Conservation (phyloP, 257 asterid genomes). For the Oldenlandia corymbosa region DNA sequence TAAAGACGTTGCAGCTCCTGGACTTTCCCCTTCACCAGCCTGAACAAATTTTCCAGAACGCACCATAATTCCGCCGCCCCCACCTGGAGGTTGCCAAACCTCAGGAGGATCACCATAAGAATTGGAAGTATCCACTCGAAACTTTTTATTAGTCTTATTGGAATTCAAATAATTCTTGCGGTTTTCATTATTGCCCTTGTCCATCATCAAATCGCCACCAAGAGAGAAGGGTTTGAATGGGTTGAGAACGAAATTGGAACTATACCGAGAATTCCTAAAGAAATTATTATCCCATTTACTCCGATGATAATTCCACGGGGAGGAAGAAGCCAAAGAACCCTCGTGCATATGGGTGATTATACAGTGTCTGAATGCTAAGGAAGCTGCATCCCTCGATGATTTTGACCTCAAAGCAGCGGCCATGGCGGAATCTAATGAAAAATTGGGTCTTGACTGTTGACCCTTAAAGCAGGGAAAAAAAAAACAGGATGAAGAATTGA, state of each 20-base stretch:
- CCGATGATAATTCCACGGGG: slow-evolving; percentile 39
- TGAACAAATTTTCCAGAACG: slow-evolving; percentile 70
- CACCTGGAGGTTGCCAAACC: slow-evolving; percentile 89
- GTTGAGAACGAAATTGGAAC: slow-evolving; percentile 34
- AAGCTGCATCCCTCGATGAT: slow-evolving; percentile 60
- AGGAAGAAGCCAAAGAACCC: slow-evolving; percentile 43
- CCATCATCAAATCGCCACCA: slow-evolving; percentile 39
- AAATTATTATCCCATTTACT: slow-evolving; percentile 32
- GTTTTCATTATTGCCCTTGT: slow-evolving; percentile 18
- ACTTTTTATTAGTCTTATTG: slow-evolving; percentile 20
- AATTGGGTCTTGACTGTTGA: not conserved
- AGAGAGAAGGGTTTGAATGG: slow-evolving; percentile 48
- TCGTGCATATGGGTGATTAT: slow-evolving; percentile 53
- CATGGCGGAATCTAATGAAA: slow-evolving; percentile 36
- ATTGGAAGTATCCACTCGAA: slow-evolving; percentile 34
- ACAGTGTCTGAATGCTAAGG: slow-evolving; percentile 66
- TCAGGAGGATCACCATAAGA: slow-evolving; percentile 96
- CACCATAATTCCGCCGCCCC: slow-evolving; percentile 62
- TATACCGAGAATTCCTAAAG: slow-evolving; percentile 36
- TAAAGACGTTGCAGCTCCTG: slow-evolving; percentile 37
- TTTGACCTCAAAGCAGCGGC: slow-evolving; percentile 87
- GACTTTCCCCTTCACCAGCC: slow-evolving; percentile 42
- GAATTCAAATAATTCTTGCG: slow-evolving; percentile 23
- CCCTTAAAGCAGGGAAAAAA: slow-evolving; percentile 5
- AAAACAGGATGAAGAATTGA: slow-evolving; percentile 10